Evolutionary conservation across 495 filamentous ascomycete species (phyloP).

Genomic region (Geopyxis carbonaria): DNA sequence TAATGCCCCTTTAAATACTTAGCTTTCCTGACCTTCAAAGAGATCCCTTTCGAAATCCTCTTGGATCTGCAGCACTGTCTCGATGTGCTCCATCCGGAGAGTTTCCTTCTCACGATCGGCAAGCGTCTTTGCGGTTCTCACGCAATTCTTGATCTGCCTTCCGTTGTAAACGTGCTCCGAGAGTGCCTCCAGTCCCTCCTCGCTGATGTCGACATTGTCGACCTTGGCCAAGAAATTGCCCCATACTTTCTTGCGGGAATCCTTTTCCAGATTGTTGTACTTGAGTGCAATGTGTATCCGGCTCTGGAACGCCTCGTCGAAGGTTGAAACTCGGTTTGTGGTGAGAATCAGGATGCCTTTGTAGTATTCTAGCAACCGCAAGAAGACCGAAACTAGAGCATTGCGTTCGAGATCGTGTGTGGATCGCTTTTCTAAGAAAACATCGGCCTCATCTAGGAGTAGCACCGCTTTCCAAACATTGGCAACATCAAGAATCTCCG

Average conservation of each 20-base stretch:
- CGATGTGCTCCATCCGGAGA: slow-evolving; percentile 63
- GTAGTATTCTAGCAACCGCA: slow-evolving; percentile 43
- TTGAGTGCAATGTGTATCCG: slow-evolving; percentile 34
- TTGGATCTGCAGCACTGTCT: slow-evolving; percentile 61
- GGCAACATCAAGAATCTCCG: slow-evolving; percentile 35
- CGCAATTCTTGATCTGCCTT: slow-evolving; percentile 71
- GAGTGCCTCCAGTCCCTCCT: slow-evolving; percentile 6
- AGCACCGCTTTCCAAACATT: slow-evolving; percentile 35
- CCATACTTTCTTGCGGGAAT: slow-evolving; percentile 4
- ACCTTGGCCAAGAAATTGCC: slow-evolving; percentile 6
- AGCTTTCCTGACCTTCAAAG: slow-evolving; percentile 27
- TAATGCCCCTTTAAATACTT: background rate
- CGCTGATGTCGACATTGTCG: slow-evolving; percentile 3
- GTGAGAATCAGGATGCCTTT: slow-evolving; percentile 41
- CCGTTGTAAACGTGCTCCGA: slow-evolving; percentile 9
- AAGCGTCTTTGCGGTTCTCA: slow-evolving; percentile 66
- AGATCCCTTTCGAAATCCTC: slow-evolving; percentile 66
- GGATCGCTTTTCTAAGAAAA: slow-evolving; percentile 35
- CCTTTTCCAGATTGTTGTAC: slow-evolving; percentile 27
- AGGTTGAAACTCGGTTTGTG: slow-evolving; percentile 37
- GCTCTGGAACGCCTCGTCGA: slow-evolving; percentile 34
- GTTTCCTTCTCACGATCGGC: slow-evolving; percentile 55
- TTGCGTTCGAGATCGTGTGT: slow-evolving; percentile 33
- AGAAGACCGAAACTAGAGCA: slow-evolving; percentile 37
- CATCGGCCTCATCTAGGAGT: slow-evolving; percentile 41